Evolutionary conservation across 2,329 filamentous ascomycete genomes (phyloP), one percentile per base, ranked within the genome.

Genomic region (Penicillium expansum): DNA sequence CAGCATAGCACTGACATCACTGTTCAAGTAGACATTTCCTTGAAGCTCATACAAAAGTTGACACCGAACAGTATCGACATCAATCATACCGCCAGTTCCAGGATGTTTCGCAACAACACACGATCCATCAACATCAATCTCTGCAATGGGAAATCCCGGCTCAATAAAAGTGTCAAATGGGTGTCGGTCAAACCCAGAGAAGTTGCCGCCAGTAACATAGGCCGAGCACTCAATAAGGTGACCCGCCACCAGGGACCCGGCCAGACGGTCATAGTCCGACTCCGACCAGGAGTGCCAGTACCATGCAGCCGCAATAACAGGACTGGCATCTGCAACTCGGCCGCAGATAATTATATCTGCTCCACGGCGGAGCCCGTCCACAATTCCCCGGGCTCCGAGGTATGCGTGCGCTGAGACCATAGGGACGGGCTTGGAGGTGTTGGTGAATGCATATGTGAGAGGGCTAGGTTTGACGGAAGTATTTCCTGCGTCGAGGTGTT

Each of bases 131-230:
- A 43, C 65, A 5, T 70, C 73, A 18, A 84, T 71, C 53, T 83
- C 80, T 0, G 77, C 80, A 55, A 84, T 81, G 0, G 78, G 79
- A 43, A 79, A 80, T 0, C 74, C 73, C 1, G 80, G 72, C 44
- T 79, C 77, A 44, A 79, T 67, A 24, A 80, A 69, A 0, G 69
- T 64, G 8, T 79, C 74, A 0, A 79, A 55, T 1, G 72, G 59
- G 54, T 77, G 75, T 2, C 30, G 35, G 14, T 78, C 75, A 33
- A 79, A 73, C 0, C 81, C 83, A 0, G 81, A 75, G 57, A 83
- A 85, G 59, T 85, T 84, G 0, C 72, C 79, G 0, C 82, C 83
- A 0, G 80, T 81, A 3, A 80, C 80, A 52, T 85, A 85, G 0
- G 78, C 74, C 0, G 76, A 77, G 61, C 82, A 84, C 62, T 84